Conservation (phyloP, 2,329 filamentous ascomycete genomes). For the Mycosphaerella sp. region DNA sequence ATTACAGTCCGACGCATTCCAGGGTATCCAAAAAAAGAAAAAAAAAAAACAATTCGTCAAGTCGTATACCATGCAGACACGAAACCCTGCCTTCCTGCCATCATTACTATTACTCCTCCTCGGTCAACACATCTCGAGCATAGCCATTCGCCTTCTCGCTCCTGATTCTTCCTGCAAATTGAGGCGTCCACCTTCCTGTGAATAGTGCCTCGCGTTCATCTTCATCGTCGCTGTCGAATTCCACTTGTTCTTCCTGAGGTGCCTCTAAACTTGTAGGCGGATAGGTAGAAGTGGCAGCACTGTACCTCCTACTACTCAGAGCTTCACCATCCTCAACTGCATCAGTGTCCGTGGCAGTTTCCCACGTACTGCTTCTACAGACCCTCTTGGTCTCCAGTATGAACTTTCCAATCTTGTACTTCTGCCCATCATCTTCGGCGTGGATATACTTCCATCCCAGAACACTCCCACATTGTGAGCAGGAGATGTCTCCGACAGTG, state of each 20-base stretch:
- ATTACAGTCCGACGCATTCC: neutral
- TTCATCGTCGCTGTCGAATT: slow-evolving; percentile 60
- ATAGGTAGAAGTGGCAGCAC: slow-evolving; percentile 31
- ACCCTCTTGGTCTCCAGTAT: slow-evolving; percentile 57
- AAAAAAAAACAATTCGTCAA: neutral
- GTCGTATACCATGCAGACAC: neutral
- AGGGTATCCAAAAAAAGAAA: neutral
- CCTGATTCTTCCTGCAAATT: slow-evolving; percentile 46
- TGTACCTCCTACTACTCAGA: slow-evolving; percentile 46
- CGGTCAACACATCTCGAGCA: neutral
- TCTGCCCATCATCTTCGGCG: slow-evolving; percentile 55
- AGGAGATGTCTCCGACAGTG: slow-evolving; percentile 56
- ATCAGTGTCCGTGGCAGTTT: slow-evolving; percentile 29
- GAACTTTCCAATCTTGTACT: slow-evolving; percentile 62
- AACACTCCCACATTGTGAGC: slow-evolving; percentile 49
- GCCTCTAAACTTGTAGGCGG: slow-evolving; percentile 22
- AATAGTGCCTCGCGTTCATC: slow-evolving; percentile 62
- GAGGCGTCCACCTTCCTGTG: slow-evolving; percentile 54
- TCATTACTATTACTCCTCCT: slow-evolving; percentile 4
- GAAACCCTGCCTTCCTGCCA: neutral
- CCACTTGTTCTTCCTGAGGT: slow-evolving; percentile 34
- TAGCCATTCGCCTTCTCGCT: slow-evolving; percentile 26
- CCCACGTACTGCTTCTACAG: slow-evolving; percentile 48
- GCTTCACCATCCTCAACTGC: slow-evolving; percentile 22
- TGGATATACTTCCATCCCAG: slow-evolving; percentile 61